phyloP scores from a whole-genome alignment of 2,329 filamentous ascomycete species.

The Clathrospora elynae region DNA sequence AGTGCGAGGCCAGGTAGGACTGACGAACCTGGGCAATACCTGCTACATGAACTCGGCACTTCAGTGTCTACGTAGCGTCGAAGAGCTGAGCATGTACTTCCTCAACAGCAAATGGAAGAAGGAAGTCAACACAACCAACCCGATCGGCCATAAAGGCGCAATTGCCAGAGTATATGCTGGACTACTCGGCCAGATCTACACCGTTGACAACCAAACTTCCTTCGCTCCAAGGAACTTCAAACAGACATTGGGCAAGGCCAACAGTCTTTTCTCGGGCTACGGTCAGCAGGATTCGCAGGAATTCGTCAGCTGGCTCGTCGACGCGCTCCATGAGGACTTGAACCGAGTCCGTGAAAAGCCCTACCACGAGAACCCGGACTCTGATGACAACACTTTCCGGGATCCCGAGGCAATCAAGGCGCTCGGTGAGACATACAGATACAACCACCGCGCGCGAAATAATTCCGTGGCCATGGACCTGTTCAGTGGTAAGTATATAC shows the following conservation, averaged over 20 bases:
- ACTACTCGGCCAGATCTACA: constrained; percentile 79
- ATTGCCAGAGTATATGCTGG: constrained; percentile 84
- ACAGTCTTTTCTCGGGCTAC: constrained; percentile 88
- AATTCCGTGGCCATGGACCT: constrained; percentile 94
- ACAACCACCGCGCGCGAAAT: constrained; percentile 88
- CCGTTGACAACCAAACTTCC: constrained; percentile 66
- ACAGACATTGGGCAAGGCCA: constrained; percentile 76
- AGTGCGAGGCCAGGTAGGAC: constrained; percentile 75
- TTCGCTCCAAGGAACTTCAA: constrained; percentile 84
- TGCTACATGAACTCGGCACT: constrained; percentile 99
- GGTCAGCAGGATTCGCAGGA: constrained; percentile 98
- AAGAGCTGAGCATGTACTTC: constrained; percentile 93
- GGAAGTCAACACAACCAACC: constrained; percentile 85
- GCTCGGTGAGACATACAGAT: constrained; percentile 87
- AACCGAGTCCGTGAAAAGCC: constrained; percentile 95
- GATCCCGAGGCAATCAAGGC: constrained; percentile 78
- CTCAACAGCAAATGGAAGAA: constrained; percentile 67
- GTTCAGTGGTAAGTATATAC: constrained; percentile 69
- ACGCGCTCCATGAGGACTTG: constrained; percentile 92
- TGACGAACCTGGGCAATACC: constrained; percentile 92
- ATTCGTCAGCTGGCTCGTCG: constrained; percentile 91
- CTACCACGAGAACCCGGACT: constrained; percentile 96
- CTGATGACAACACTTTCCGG: constrained; percentile 92
- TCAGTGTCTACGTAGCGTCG: constrained; percentile 90
- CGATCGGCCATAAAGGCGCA: constrained; percentile 80